Evolutionary conservation across 768 basidiomycete species (phyloP).

Genomic region (Psilocybe azurescens): DNA sequence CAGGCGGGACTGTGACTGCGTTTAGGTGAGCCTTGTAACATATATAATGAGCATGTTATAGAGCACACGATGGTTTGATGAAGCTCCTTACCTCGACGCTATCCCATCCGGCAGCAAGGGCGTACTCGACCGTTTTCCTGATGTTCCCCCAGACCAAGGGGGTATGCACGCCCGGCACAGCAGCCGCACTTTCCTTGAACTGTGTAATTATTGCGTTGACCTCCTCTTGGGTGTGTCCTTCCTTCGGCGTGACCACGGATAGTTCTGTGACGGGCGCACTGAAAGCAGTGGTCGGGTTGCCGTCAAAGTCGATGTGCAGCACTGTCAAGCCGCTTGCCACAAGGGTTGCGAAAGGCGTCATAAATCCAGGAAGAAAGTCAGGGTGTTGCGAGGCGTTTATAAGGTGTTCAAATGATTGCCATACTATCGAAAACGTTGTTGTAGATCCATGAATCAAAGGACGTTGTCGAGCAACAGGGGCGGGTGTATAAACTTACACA

Average conservation of each 20-base stretch:
- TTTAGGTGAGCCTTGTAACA: background rate
- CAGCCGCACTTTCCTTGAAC: background rate
- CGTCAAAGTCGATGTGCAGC: background rate
- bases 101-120: background rate
- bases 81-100: background rate
- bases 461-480: background rate
- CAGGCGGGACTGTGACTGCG: background rate
- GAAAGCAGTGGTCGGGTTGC: background rate
- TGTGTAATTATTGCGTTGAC: background rate
- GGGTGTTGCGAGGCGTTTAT: background rate
- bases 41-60: background rate
- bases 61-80: no score
- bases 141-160: background rate
- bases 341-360: background rate
- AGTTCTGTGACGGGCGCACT: background rate
- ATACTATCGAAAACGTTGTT: background rate
- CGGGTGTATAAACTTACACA: background rate
- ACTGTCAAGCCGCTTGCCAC: background rate
- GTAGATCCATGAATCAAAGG: background rate
- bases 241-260: background rate
- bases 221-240: background rate
- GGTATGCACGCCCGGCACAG: background rate
- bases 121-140: background rate
- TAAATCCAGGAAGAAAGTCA: background rate
- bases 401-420: background rate